These are phyloP conservation scores for Nitzschia putrida DNA, from an alignment of 108 stramenopile species.

Conservation along the genomic window DNA sequence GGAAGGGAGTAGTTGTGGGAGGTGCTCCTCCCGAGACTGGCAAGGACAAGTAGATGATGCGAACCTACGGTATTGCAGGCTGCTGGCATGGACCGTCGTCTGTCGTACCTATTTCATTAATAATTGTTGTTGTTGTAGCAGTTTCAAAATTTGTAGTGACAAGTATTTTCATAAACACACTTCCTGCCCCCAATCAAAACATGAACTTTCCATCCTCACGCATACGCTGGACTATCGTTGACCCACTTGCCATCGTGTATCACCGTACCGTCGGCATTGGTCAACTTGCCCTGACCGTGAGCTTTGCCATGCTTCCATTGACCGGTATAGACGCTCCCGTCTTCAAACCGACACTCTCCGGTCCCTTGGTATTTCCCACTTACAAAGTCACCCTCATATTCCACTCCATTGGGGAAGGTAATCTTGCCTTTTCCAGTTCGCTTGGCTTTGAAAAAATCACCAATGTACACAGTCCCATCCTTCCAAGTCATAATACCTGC, in stretches of 20 bases:
- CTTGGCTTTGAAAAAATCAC: slow-evolving; percentile 21
- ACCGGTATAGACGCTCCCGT: slow-evolving; percentile 41
- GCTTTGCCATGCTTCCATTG: slow-evolving; percentile 42
- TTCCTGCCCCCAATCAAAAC: not conserved
- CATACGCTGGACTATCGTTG: slow-evolving; percentile 7
- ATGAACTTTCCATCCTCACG: not conserved
- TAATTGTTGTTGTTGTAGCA: not conserved
- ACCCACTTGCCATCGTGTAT: slow-evolving; percentile 38
- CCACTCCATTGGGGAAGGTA: slow-evolving; percentile 9
- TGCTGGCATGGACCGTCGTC: not conserved
- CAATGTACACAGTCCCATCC: slow-evolving; percentile 35
- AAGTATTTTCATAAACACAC: not conserved
- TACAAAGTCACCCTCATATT: slow-evolving; percentile 42
- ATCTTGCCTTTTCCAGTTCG: slow-evolving; percentile 21
- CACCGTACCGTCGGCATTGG: slow-evolving; percentile 22
- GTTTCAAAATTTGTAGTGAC: not conserved
- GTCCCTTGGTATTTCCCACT: slow-evolving; percentile 43
- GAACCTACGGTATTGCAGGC: not conserved
- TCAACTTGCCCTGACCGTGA: slow-evolving; percentile 40
- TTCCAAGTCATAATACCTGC: slow-evolving; percentile 32
- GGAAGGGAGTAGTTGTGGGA: slow-evolving; percentile 58
- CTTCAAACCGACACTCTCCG: slow-evolving; percentile 13
- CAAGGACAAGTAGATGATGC: not conserved
- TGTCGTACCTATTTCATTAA: not conserved
- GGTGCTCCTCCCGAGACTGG: slow-evolving; percentile 6